These are phyloP conservation scores for Dactylonectria estremocensis DNA, from an alignment of 2,329 filamentous ascomycete species.

Conservation along the genomic window DNA sequence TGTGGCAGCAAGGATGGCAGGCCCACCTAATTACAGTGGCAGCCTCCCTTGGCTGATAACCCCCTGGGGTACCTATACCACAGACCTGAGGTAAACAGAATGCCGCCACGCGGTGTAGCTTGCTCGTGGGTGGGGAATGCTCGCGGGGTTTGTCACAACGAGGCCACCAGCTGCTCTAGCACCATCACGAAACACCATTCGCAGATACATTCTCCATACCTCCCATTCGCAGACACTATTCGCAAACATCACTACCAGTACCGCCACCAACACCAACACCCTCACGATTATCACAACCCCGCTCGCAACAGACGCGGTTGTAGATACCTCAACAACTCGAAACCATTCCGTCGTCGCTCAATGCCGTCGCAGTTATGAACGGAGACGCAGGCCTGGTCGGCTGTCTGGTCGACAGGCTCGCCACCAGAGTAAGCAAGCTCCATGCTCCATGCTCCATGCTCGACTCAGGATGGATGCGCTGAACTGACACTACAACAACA, in stretches of 20 bases:
- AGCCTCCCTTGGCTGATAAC: not conserved
- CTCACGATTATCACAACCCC: slow-evolving; percentile 14
- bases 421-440: slow-evolving; percentile 67
- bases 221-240: too few species aligned
- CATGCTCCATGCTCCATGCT: slow-evolving; percentile 6
- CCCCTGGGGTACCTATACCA: slow-evolving; percentile 1
- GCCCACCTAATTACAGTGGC: slow-evolving; percentile 1
- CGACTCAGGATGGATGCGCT: slow-evolving; percentile 22
- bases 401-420: slow-evolving; percentile 74
- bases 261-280: slow-evolving; percentile 16
- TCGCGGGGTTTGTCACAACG: slow-evolving; percentile 27
- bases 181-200: not conserved
- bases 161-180: not conserved
- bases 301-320: slow-evolving; percentile 20
- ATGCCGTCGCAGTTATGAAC: slow-evolving; percentile 63
- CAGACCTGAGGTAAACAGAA: not conserved
- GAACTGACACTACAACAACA: slow-evolving; percentile 60
- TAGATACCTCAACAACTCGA: slow-evolving; percentile 29
- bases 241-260: not conserved
- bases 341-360: slow-evolving; percentile 33
- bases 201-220: not conserved
- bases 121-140: slow-evolving; percentile 19
- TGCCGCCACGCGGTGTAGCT: slow-evolving; percentile 10
- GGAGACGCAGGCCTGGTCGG: slow-evolving; percentile 72
- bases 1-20: slow-evolving; percentile 8